Evolutionary conservation across 106 monocot genomes (phyloP).

Genomic region (Acorus calamus): DNA sequence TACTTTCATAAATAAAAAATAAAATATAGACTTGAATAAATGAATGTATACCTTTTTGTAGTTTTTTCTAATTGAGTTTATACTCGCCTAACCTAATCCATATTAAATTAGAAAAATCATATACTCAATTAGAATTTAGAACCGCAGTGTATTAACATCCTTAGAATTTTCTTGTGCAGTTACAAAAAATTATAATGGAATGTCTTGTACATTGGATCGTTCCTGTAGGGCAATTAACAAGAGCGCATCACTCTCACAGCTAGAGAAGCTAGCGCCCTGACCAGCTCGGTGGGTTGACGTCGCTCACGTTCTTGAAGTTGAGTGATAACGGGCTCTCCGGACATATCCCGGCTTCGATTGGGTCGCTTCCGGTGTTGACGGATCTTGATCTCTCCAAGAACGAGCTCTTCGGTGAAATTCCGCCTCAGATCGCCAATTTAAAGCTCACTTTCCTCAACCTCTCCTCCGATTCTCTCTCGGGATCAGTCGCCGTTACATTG

Average conservation of each 20-base stretch:
- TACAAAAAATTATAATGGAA: no score
- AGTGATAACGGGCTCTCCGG: constrained; percentile 31
- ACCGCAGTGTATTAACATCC: no score
- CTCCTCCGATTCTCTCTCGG: constrained; percentile 29
- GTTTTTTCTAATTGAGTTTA: no score
- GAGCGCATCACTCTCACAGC: constrained; percentile 6
- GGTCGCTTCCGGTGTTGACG: constrained; percentile 9
- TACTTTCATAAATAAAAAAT: no score
- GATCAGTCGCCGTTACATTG: constrained; percentile 18
- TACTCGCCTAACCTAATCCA: no score
- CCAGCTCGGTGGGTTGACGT: constrained; percentile 8
- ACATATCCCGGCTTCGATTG: constrained; percentile 19
- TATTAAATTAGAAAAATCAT: no score
- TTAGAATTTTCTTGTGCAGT: no score
- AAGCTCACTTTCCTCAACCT: constrained; percentile 28
- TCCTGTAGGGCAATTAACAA: no score
- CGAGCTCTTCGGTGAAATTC: constrained; percentile 30
- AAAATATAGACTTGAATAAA: no score
- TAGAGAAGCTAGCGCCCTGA: constrained; percentile 23
- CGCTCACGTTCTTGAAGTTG: constrained; percentile 26
- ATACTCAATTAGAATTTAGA: no score
- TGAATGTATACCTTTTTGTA: no score
- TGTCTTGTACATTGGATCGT: no score
- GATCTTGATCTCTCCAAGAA: constrained; percentile 31
- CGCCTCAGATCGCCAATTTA: constrained; percentile 9